These are phyloP conservation scores for Elaeis guineensis DNA, from an alignment of 176 grass and related monocot genomes.

Conservation along the genomic window DNA sequence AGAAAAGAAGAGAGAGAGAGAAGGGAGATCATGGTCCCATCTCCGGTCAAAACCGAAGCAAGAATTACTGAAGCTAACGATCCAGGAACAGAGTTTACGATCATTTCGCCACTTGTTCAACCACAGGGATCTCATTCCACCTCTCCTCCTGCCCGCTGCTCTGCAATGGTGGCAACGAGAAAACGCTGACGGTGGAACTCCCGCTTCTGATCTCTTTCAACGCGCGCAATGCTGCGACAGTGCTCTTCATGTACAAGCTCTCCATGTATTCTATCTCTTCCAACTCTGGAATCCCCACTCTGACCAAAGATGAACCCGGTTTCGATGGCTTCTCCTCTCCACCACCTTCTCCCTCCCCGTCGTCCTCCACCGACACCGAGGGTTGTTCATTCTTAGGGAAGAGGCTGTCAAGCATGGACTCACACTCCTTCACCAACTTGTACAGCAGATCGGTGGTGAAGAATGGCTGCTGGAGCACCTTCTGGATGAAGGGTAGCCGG, in stretches of 20 bases:
- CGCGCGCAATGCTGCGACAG: conserved; percentile 52
- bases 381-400: conserved; percentile 38
- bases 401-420: conserved; percentile 71
- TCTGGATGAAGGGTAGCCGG: conserved; percentile 79
- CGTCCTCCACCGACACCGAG: conserved; percentile 39
- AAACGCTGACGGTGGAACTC: conserved; percentile 83
- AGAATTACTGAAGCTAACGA: no score
- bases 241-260: conserved; percentile 91
- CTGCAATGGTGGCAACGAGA: conserved; percentile 78
- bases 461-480: conserved; percentile 88
- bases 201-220: conserved; percentile 79
- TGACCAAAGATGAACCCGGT: conserved; percentile 36
- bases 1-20: no score
- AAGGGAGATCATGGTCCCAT: no score
- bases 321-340: conserved; percentile 24
- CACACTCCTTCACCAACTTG: conserved; percentile 84
- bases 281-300: conserved; percentile 36
- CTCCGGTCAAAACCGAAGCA: no score
- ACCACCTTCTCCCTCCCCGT: conserved; percentile 20
- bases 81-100: background rate
- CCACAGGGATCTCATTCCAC: background rate
- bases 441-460: conserved; percentile 85
- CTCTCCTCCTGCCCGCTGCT: conserved; percentile 25
- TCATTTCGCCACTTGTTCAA: conserved; percentile 1
- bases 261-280: conserved; percentile 92